Conservation (phyloP, 73 alveolate genomes). For the Paramecium tetraurelia region DNA sequence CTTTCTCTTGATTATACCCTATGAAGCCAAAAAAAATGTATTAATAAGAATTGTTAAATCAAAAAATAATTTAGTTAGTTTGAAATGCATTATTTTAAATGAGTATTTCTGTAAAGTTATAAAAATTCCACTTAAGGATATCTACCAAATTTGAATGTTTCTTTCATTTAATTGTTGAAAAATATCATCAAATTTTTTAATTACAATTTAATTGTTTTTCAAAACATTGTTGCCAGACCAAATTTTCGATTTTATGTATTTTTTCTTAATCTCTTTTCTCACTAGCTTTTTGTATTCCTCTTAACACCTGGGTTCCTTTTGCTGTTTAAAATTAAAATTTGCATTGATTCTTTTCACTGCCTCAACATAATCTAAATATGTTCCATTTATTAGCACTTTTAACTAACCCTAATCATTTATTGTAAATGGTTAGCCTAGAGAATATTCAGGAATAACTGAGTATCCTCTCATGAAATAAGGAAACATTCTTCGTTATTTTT, state of each 20-base stretch:
- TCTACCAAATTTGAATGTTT: neutral
- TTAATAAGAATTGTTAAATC: neutral
- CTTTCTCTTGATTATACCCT: neutral
- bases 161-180: neutral
- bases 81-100: neutral
- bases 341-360: neutral
- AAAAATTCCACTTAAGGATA: neutral
- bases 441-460: neutral
- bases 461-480: neutral
- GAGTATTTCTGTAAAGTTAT: neutral
- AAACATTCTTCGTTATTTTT: neutral
- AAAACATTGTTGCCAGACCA: constrained; percentile 24
- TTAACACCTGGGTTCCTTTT: neutral
- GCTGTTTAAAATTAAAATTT: no score
- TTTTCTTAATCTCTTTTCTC: neutral
- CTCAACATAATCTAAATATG: neutral
- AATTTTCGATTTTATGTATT: neutral
- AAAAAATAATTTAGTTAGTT: neutral
- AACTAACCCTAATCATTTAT: neutral
- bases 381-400: neutral
- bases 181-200: neutral
- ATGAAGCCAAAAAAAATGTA: neutral
- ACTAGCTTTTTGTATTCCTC: neutral
- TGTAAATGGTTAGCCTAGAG: neutral
- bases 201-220: neutral